Percentiles rank a stretch among this genome's conserved stretches.
Evolutionary conservation across 305 asterid species (phyloP).

Genomic region (Fraxinus xanthoxyloides): DNA sequence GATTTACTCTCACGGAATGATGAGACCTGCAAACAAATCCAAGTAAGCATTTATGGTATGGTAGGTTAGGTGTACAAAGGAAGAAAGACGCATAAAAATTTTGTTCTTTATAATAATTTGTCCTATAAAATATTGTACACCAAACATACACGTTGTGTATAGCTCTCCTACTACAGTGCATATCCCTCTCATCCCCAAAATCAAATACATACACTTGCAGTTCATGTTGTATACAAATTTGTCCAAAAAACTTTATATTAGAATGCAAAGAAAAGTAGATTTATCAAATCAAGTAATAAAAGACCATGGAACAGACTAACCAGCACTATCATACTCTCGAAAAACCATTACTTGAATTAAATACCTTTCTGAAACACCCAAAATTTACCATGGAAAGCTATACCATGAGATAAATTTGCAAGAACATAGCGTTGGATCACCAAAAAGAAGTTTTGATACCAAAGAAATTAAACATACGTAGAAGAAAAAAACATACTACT

Average conservation of each 20-base stretch:
- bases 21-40: conserved; percentile 56
- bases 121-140: neutral
- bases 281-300: conserved; percentile 1
- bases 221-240: neutral
- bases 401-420: neutral
- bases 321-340: neutral
- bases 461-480: neutral
- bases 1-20: conserved; percentile 93
- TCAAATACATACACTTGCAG: neutral
- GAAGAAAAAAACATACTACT: neutral
- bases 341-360: neutral
- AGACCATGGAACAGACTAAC: conserved; percentile 1
- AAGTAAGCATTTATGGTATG: neutral
- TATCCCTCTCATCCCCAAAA: neutral
- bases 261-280: neutral
- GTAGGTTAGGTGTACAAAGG: neutral
- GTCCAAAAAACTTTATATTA: neutral
- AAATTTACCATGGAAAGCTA: neutral
- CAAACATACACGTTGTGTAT: neutral
- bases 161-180: neutral
- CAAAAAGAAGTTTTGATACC: neutral
- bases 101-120: neutral
- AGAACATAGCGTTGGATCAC: neutral
- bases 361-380: neutral
- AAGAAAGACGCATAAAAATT: neutral